phyloP scores from a whole-genome alignment of 208 protist genomes.

The Sergeia podlipaevii region DNA sequence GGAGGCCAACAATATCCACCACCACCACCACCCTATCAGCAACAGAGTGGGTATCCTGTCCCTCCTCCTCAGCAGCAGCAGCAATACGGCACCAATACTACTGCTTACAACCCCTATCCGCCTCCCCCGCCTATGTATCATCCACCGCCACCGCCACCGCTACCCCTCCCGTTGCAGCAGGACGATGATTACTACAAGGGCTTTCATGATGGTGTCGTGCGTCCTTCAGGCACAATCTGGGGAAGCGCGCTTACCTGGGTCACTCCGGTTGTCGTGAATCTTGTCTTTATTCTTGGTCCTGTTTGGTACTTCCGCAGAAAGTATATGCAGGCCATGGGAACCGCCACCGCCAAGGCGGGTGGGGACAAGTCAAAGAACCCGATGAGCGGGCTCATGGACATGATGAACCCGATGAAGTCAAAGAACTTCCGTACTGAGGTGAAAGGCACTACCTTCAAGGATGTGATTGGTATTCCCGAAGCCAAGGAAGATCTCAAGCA shows the following conservation, averaged over 20 bases:
- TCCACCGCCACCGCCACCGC: slow-evolving; percentile 8
- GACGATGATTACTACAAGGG: slow-evolving; percentile 89
- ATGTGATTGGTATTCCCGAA: slow-evolving; percentile 97
- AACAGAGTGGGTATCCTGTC: too few relatives aligned
- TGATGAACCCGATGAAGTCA: slow-evolving; percentile 93
- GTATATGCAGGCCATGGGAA: slow-evolving; percentile 73
- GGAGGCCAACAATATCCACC: slow-evolving; percentile 1
- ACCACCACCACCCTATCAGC: slow-evolving; percentile 10
- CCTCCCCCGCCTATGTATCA: neutral
- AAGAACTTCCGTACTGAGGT: slow-evolving; percentile 85
- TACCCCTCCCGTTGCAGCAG: slow-evolving; percentile 20
- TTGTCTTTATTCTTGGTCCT: slow-evolving; percentile 82
- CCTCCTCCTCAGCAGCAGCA: slow-evolving; percentile 17
- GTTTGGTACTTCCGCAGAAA: slow-evolving; percentile 88
- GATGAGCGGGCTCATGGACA: slow-evolving; percentile 86
- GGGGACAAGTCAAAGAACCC: slow-evolving; percentile 39
- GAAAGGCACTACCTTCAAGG: slow-evolving; percentile 88
- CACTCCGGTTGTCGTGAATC: slow-evolving; percentile 74
- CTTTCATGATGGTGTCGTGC: slow-evolving; percentile 87
- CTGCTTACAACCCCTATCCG: slow-evolving; percentile 2
- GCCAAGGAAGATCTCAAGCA: slow-evolving; percentile 98
- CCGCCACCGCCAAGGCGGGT: slow-evolving; percentile 14
- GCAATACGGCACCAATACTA: slow-evolving; percentile 3
- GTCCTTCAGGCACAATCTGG: slow-evolving; percentile 52
- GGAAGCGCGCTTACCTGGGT: slow-evolving; percentile 78